phyloP scores from a whole-genome alignment of 179 eudicot genomes.

The Spergularia azorica region DNA sequence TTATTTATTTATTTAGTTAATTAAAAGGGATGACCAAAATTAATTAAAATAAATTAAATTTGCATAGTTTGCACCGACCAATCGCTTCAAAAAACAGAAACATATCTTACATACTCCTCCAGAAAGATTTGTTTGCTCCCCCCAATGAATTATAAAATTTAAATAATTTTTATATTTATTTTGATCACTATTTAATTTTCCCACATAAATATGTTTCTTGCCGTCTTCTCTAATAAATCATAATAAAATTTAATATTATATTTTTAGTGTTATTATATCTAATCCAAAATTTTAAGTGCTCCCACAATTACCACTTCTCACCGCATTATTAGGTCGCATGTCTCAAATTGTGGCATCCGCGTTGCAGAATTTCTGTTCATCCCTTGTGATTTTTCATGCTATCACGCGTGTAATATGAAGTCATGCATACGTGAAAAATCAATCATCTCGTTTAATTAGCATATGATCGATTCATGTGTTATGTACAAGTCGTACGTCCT shows the following conservation, averaged over 20 bases:
- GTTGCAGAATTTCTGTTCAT: background rate
- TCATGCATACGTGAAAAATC: background rate
- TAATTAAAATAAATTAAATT: background rate
- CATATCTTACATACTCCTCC: slow-evolving; percentile 24
- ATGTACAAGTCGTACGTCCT: background rate
- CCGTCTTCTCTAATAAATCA: background rate
- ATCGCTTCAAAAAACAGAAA: slow-evolving; percentile 19
- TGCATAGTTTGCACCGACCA: slow-evolving; percentile 25
- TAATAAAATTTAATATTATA: no score
- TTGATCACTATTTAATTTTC: no score
- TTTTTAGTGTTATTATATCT: background rate
- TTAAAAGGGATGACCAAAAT: background rate
- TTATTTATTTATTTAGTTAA: background rate
- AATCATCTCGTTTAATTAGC: no score
- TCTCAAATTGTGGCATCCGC: background rate
- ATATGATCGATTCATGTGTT: background rate
- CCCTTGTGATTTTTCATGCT: background rate
- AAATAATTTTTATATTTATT: no score
- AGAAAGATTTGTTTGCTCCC: slow-evolving; percentile 31
- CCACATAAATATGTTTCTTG: background rate
- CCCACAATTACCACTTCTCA: background rate
- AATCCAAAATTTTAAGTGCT: background rate
- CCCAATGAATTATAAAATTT: background rate
- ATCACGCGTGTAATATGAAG: slow-evolving; percentile 4
- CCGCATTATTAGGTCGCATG: slow-evolving; percentile 9